Percentiles rank a stretch among this genome's conserved stretches.
Evolutionary conservation across 192 early-diverging fungal species (phyloP).

Genomic region (Glomus cerebriforme): DNA sequence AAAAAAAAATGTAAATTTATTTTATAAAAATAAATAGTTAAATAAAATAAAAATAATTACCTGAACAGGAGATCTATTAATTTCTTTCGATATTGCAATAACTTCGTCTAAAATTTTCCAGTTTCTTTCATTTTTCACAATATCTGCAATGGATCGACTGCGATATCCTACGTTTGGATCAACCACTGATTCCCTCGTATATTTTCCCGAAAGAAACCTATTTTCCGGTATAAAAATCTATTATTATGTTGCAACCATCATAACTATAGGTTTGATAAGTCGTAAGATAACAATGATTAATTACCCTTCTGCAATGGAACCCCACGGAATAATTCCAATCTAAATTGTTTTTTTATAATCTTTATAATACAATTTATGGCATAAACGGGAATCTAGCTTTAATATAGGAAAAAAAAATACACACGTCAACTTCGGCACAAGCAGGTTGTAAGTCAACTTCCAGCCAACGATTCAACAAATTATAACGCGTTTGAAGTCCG

Average conservation of each 20-base stretch:
- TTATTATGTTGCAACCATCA: too few species aligned
- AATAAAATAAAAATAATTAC: constrained; percentile 7
- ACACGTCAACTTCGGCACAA: constrained; percentile 35
- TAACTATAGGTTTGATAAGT: too few species aligned
- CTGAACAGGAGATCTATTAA: constrained; percentile 41
- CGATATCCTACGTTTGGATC: too few species aligned
- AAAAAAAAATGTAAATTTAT: too few species aligned
- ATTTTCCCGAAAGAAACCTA: too few species aligned
- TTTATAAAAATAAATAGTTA: too few species aligned
- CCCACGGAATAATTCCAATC: not conserved
- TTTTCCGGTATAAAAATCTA: too few species aligned
- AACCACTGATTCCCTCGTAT: not conserved
- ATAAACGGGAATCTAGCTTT: not conserved
- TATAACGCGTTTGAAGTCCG: constrained; percentile 39
- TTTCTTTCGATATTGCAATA: constrained; percentile 44
- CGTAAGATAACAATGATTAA: not conserved
- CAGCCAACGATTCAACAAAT: constrained; percentile 37
- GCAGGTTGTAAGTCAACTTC: constrained; percentile 43
- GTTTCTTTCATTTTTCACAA: constrained; percentile 25
- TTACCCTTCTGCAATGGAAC: not conserved
- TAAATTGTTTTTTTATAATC: not conserved
- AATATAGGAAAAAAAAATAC: not conserved
- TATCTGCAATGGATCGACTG: too few species aligned
- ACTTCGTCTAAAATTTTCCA: constrained; percentile 52
- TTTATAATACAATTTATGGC: not conserved